phyloP scores from a whole-genome alignment of 176 grass and related monocot genomes.

The Raddia guianensis region DNA sequence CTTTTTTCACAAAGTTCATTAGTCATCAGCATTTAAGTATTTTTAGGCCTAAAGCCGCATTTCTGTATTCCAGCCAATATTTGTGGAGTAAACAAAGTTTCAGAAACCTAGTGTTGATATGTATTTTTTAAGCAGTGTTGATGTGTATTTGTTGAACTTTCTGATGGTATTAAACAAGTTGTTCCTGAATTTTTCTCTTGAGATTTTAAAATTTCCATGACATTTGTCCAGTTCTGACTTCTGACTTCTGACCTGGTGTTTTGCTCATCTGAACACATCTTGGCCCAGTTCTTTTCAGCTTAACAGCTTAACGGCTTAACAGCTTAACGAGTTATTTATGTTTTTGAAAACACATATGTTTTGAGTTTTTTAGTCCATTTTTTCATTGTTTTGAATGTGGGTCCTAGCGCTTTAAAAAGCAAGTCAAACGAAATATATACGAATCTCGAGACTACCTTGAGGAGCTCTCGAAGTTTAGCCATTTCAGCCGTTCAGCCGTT shows the following conservation, averaged over 20 bases:
- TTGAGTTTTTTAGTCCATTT: too few species aligned
- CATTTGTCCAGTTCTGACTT: not conserved
- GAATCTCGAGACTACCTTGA: too few species aligned
- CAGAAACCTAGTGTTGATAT: not conserved
- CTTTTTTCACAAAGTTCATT: not conserved
- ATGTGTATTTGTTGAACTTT: not conserved
- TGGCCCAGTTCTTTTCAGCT: not conserved
- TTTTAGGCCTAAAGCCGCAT: not conserved
- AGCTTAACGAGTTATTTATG: too few species aligned
- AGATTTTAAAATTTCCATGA: not conserved
- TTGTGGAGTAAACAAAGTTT: not conserved
- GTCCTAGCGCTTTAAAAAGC: too few species aligned
- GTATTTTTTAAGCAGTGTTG: too few species aligned
- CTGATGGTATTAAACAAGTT: not conserved
- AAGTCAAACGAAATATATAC: too few species aligned
- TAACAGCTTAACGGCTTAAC: too few species aligned
- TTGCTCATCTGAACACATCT: not conserved
- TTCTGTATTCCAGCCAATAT: conserved; percentile 26
- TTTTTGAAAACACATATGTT: too few species aligned
- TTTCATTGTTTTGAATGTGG: too few species aligned
- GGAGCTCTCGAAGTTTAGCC: too few species aligned
- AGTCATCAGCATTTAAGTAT: not conserved
- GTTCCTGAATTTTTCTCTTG: not conserved
- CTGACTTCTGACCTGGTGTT: not conserved
- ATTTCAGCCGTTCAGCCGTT: too few species aligned